Conservation (phyloP, 768 basidiomycete species). For the Collybiopsis luxurians region DNA sequence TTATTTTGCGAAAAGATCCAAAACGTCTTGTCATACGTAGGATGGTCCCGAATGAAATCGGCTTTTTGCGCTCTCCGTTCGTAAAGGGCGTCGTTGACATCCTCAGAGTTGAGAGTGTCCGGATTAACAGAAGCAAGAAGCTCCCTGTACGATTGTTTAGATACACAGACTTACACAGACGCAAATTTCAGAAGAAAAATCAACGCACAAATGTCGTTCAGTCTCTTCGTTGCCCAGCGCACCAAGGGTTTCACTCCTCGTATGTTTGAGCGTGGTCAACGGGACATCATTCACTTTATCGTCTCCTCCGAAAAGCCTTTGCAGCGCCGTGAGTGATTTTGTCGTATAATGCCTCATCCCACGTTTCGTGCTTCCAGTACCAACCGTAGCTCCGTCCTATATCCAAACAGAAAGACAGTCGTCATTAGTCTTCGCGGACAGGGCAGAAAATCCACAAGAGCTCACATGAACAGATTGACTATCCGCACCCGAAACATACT, state of each 20-base stretch:
- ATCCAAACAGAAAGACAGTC: too few species aligned
- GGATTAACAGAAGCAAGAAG: constrained; percentile 62
- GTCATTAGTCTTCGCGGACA: neutral
- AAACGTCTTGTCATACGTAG: constrained; percentile 85
- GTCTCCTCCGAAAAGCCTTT: constrained; percentile 64
- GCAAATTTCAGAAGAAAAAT: neutral
- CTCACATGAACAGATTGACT: constrained; percentile 27
- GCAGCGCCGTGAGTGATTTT: constrained; percentile 58
- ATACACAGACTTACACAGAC: neutral
- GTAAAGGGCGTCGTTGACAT: constrained; percentile 57
- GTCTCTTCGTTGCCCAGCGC: constrained; percentile 54
- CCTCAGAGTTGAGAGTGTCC: constrained; percentile 46
- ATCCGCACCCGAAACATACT: constrained; percentile 36
- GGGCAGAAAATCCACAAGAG: neutral
- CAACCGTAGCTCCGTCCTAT: constrained; percentile 2
- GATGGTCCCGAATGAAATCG: constrained; percentile 87
- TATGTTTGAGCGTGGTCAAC: constrained; percentile 51
- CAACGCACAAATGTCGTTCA: constrained; percentile 71
- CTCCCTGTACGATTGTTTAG: constrained; percentile 44
- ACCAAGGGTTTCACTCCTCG: constrained; percentile 28
- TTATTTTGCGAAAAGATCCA: constrained; percentile 88
- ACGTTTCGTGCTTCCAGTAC: constrained; percentile 21
- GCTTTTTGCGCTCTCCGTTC: constrained; percentile 76
- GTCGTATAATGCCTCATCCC: constrained; percentile 50
- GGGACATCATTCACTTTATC: constrained; percentile 53